phyloP scores from a whole-genome alignment of 441 rosid species.

The Pelargonium myrrhifolium region DNA sequence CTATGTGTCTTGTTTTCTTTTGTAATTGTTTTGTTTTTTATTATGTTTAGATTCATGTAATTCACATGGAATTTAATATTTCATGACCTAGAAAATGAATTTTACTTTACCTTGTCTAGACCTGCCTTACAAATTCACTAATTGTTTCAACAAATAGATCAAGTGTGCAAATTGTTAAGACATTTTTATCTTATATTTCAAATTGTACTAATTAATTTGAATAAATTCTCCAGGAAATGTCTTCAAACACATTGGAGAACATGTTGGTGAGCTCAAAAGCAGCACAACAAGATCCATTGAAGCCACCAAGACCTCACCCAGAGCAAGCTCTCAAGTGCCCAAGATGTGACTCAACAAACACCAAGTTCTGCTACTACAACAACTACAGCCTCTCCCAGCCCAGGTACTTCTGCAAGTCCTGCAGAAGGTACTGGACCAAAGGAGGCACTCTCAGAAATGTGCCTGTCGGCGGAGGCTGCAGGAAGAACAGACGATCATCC shows the following conservation, averaged over 20 bases:
- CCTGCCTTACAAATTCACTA: too few relatives aligned
- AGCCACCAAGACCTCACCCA: slow-evolving; percentile 42
- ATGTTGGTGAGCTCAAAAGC: background rate
- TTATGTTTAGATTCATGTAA: too few relatives aligned
- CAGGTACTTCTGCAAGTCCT: slow-evolving; percentile 85
- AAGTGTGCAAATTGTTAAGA: background rate
- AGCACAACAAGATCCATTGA: too few relatives aligned
- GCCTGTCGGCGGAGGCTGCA: slow-evolving; percentile 83
- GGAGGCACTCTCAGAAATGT: slow-evolving; percentile 87
- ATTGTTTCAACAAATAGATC: too few relatives aligned
- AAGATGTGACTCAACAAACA: slow-evolving; percentile 84
- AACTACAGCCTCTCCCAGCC: slow-evolving; percentile 95
- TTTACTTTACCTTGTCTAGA: too few relatives aligned
- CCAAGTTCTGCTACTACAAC: slow-evolving; percentile 95
- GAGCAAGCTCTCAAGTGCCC: slow-evolving; percentile 81
- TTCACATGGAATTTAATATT: too few relatives aligned
- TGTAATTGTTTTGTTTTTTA: too few relatives aligned
- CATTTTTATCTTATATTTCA: too few relatives aligned
- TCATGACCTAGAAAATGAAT: too few relatives aligned
- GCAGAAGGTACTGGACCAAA: slow-evolving; percentile 91
- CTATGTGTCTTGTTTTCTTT: too few relatives aligned
- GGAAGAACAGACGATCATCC: slow-evolving; percentile 69
- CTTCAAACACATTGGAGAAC: background rate
- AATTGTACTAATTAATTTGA: too few relatives aligned
- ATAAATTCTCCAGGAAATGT: background rate